Evolutionary conservation across 2,329 filamentous ascomycete genomes (phyloP).

Genomic region (Neurospora crassa): DNA sequence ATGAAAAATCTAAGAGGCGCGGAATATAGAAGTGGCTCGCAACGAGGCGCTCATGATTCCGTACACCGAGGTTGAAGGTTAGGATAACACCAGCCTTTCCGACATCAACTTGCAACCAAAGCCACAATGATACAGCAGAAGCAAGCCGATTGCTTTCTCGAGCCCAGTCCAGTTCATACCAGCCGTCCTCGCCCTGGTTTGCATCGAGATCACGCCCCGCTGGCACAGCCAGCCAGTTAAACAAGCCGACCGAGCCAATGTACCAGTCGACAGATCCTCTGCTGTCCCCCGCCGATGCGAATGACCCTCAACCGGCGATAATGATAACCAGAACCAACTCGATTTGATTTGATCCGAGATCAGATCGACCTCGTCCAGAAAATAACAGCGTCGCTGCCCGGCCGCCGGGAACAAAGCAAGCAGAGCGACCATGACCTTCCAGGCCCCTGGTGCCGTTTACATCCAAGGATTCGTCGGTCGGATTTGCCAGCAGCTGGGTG

Average conservation of each 20-base stretch:
- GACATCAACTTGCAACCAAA: not conserved
- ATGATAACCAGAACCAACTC: not conserved
- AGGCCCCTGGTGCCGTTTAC: too few relatives aligned
- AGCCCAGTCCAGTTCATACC: not conserved
- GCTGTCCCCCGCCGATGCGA: not conserved
- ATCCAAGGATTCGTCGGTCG: too few relatives aligned
- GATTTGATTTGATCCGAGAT: not conserved
- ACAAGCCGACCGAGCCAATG: not conserved
- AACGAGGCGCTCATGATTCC: not conserved
- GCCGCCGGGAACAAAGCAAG: too few relatives aligned
- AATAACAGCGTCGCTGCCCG: too few relatives aligned
- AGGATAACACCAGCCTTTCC: accelerated
- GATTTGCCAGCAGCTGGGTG: too few relatives aligned
- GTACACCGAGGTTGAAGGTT: not conserved
- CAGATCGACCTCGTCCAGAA: not conserved
- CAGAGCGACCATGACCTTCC: too few relatives aligned
- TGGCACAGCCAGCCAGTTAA: not conserved
- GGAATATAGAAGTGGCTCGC: not conserved
- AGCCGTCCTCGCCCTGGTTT: not conserved
- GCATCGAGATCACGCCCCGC: not conserved
- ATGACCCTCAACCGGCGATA: too few relatives aligned
- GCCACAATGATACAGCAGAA: not conserved
- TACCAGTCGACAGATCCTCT: not conserved
- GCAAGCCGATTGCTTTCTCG: not conserved
- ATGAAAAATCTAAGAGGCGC: not conserved